These are phyloP conservation scores for Chenopodium berlandieri DNA, from an alignment of 148 eudicot species.

Conservation along the genomic window DNA sequence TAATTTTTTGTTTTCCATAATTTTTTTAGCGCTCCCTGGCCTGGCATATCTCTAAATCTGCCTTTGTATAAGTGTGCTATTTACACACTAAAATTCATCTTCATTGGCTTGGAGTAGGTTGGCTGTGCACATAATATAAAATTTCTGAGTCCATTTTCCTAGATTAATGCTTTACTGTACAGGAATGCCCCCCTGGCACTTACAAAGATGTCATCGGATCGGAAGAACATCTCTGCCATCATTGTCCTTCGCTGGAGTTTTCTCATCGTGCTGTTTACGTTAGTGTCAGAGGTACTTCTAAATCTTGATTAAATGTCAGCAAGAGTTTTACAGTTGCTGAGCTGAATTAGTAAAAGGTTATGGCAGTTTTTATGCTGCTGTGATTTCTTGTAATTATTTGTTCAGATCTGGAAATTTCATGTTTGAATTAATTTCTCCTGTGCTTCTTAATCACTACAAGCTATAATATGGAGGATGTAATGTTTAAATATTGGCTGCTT, in stretches of 20 bases:
- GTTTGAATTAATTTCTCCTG: not conserved
- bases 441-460: not conserved
- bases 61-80: not conserved
- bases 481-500: constrained; percentile 1
- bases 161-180: constrained; percentile 22
- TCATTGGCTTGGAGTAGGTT: not conserved
- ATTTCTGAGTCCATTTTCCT: not conserved
- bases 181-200: constrained; percentile 95
- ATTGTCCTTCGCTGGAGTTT: constrained; percentile 67
- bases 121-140: not conserved
- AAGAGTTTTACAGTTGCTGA: not conserved
- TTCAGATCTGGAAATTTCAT: not conserved
- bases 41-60: not conserved
- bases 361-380: not conserved
- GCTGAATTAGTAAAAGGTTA: not conserved
- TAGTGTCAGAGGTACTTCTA: constrained; percentile 61
- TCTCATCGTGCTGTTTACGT: constrained; percentile 74
- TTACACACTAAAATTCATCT: not conserved
- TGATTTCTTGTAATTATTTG: constrained; percentile 4
- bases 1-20: not conserved
- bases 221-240: constrained; percentile 63
- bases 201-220: constrained; percentile 86
- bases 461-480: not conserved
- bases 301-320: not conserved
- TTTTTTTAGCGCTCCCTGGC: not conserved